Evolutionary conservation across 2,329 filamentous ascomycete species (phyloP).

Genomic region (Fusarium nodosum): DNA sequence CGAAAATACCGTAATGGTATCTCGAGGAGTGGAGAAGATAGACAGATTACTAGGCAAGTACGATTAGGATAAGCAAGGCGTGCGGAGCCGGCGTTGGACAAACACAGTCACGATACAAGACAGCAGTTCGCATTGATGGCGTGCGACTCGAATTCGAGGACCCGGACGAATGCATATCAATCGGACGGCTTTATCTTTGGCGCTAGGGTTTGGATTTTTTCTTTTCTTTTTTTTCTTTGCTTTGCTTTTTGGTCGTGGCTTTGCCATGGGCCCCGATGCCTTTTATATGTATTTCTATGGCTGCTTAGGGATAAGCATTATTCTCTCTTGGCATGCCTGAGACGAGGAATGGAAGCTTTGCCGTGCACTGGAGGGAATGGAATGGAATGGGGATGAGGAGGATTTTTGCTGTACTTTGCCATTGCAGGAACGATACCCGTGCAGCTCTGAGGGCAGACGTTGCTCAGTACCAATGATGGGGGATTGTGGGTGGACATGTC

Average conservation of each 20-base stretch:
- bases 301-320: slow-evolving; percentile 13
- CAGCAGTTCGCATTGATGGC: slow-evolving; percentile 26
- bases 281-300: slow-evolving; percentile 45
- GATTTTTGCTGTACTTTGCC: slow-evolving; percentile 49
- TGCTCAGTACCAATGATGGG: slow-evolving; percentile 38
- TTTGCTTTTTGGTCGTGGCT: slow-evolving; percentile 11
- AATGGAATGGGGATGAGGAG: slow-evolving; percentile 23
- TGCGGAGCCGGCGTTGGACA: slow-evolving; percentile 48
- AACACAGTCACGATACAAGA: slow-evolving; percentile 30
- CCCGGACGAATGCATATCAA: slow-evolving; percentile 42
- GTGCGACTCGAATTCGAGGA: slow-evolving; percentile 29
- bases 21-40: slow-evolving; percentile 3
- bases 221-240: neutral
- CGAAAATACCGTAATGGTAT: neutral
- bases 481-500: neutral
- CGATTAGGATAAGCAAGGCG: slow-evolving; percentile 36
- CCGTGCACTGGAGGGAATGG: slow-evolving; percentile 5
- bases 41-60: slow-evolving; percentile 20
- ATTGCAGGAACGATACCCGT: slow-evolving; percentile 51
- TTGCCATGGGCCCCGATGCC: slow-evolving; percentile 12
- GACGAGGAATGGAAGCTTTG: slow-evolving; percentile 9
- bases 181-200: slow-evolving; percentile 48
- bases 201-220: slow-evolving; percentile 41
- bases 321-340: slow-evolving; percentile 30
- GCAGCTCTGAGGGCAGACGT: slow-evolving; percentile 38